These are phyloP conservation scores for Pichia inconspicua DNA, from an alignment of 1,139 yeast species.

Conservation along the genomic window DNA sequence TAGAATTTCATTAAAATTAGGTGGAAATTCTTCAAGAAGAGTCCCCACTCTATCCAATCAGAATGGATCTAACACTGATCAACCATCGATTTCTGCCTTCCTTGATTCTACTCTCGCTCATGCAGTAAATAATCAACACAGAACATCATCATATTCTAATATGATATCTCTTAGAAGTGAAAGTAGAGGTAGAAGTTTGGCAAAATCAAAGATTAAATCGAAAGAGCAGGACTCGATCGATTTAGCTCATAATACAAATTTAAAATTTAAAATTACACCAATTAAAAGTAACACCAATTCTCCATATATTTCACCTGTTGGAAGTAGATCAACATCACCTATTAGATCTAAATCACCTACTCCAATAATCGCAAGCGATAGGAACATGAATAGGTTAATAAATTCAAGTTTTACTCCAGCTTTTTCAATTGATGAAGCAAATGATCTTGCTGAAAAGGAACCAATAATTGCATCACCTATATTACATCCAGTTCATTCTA, in stretches of 20 bases:
- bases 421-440: slow-evolving; percentile 5
- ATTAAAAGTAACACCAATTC: slow-evolving; percentile 22
- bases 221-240: slow-evolving; percentile 6
- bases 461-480: not conserved
- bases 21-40: slow-evolving; percentile 2
- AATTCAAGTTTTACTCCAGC: slow-evolving; percentile 13
- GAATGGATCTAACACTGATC: slow-evolving; percentile 20
- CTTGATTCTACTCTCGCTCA: slow-evolving; percentile 3
- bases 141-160: not conserved
- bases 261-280: slow-evolving; percentile 26
- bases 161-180: not conserved
- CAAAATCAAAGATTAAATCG: not conserved
- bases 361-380: slow-evolving; percentile 10
- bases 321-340: slow-evolving; percentile 19
- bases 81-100: slow-evolving; percentile 32
- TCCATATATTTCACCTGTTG: slow-evolving; percentile 17
- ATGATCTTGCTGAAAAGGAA: not conserved
- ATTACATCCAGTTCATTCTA: not conserved
- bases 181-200: slow-evolving; percentile 1
- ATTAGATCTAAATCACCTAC: slow-evolving; percentile 11
- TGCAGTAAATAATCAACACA: not conserved
- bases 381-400: slow-evolving; percentile 10
- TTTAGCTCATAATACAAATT: slow-evolving; percentile 22
- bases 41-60: not conserved
- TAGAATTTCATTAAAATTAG: slow-evolving; percentile 9